These are phyloP conservation scores for Lecanicillium sp. DNA, from an alignment of 2,329 filamentous ascomycete genomes.

Conservation along the genomic window DNA sequence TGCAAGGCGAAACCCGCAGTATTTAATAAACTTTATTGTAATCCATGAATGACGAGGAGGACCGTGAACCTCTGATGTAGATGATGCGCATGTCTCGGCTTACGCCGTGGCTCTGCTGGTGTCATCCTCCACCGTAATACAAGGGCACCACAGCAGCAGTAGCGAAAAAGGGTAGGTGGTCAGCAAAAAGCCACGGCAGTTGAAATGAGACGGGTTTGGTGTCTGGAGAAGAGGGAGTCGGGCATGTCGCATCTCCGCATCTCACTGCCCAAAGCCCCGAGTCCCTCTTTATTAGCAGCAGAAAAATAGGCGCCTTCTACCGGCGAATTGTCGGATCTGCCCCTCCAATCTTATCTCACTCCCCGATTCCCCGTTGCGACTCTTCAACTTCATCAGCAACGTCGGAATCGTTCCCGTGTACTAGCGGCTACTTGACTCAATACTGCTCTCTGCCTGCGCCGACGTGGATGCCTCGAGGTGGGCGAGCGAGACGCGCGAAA, in stretches of 20 bases:
- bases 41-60: too few species aligned
- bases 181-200: conserved; percentile 7
- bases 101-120: too few species aligned
- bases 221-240: background rate
- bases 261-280: too few species aligned
- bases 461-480: conserved; percentile 4
- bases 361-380: background rate
- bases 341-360: too few species aligned
- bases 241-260: background rate
- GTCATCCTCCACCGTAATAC: too few species aligned
- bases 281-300: too few species aligned
- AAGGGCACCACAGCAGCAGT: too few species aligned
- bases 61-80: too few species aligned
- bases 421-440: too few species aligned
- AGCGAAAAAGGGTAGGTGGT: conserved; percentile 8
- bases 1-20: background rate
- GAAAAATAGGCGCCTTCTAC: too few species aligned
- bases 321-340: too few species aligned
- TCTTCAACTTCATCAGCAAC: background rate
- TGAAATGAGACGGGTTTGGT: conserved; percentile 6
- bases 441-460: background rate
- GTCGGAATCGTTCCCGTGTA: too few species aligned
- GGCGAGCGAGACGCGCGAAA: conserved; percentile 5
- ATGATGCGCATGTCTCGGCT: background rate
- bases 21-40: background rate